These are phyloP conservation scores for Ascobolus immersus DNA, from an alignment of 495 filamentous ascomycete genomes.

Conservation along the genomic window DNA sequence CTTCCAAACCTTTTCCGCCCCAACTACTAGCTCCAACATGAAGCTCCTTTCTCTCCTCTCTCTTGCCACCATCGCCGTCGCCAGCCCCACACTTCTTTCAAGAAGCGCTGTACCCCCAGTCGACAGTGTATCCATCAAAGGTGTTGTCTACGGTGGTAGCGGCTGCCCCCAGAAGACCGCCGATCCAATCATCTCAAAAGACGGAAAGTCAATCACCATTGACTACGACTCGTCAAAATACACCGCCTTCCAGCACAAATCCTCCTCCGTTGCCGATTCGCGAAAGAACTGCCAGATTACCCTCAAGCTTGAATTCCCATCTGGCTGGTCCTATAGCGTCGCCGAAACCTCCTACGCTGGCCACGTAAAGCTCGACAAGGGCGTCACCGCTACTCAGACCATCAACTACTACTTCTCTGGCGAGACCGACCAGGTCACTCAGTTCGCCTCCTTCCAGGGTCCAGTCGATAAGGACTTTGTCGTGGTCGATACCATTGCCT, in stretches of 20 bases:
- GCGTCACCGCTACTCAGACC: slow-evolving; percentile 23
- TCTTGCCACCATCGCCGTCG: too few relatives aligned
- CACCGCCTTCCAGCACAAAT: slow-evolving; percentile 20
- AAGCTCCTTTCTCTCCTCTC: too few relatives aligned
- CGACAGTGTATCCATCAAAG: slow-evolving; percentile 16
- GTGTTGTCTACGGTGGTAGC: slow-evolving; percentile 24
- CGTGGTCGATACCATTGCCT: slow-evolving; percentile 2
- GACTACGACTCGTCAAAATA: slow-evolving; percentile 24
- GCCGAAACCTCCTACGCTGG: slow-evolving; percentile 27
- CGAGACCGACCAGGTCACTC: slow-evolving; percentile 12
- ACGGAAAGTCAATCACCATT: slow-evolving; percentile 23
- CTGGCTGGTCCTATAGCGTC: slow-evolving; percentile 27
- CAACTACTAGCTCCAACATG: too few relatives aligned
- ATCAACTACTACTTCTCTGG: slow-evolving; percentile 29
- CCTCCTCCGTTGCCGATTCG: slow-evolving; percentile 17
- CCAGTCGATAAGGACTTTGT: slow-evolving; percentile 13
- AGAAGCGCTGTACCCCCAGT: too few relatives aligned
- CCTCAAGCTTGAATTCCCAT: slow-evolving; percentile 25
- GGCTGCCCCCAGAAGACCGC: slow-evolving; percentile 25
- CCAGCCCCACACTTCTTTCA: too few relatives aligned
- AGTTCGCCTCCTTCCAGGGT: slow-evolving; percentile 12
- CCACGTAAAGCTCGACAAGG: slow-evolving; percentile 20
- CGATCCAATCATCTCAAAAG: slow-evolving; percentile 19
- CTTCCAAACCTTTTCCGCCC: too few relatives aligned
- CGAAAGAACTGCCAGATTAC: slow-evolving; percentile 29